phyloP scores from a whole-genome alignment of 805 yeast genomes.

The Ogataea chonburiensis region DNA sequence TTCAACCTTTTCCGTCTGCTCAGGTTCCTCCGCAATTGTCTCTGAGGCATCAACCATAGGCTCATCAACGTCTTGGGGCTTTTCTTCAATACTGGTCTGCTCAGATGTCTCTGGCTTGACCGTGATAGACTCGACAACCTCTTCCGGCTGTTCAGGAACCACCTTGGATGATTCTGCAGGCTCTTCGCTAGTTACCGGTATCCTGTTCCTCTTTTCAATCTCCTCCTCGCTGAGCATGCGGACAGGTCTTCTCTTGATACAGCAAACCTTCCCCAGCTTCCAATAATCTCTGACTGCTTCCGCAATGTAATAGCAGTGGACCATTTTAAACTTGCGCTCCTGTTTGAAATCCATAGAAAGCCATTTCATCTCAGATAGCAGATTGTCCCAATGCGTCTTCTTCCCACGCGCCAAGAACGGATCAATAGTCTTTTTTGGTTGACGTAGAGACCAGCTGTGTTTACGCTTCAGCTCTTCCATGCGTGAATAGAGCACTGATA shows the following conservation, averaged over 20 bases:
- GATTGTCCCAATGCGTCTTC: conserved; percentile 67
- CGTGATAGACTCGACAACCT: conserved; percentile 4
- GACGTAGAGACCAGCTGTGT: conserved; percentile 88
- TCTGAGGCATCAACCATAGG: conserved; percentile 2
- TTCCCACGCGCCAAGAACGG: conserved; percentile 48
- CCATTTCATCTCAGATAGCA: conserved; percentile 82
- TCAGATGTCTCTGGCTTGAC: conserved; percentile 6
- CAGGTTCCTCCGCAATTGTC: conserved; percentile 1
- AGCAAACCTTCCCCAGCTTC: conserved; percentile 67
- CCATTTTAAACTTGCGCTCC: conserved; percentile 63
- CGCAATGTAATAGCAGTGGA: conserved; percentile 68
- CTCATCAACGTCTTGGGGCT: conserved; percentile 2
- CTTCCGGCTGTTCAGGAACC: background rate
- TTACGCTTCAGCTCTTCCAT: conserved; percentile 88
- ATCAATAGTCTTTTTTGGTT: conserved; percentile 68
- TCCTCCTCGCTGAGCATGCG: conserved; percentile 23
- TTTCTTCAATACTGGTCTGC: background rate
- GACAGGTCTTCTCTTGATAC: conserved; percentile 55
- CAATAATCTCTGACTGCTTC: conserved; percentile 76
- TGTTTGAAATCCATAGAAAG: conserved; percentile 76
- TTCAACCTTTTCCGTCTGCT: background rate
- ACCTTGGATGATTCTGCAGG: conserved; percentile 2
- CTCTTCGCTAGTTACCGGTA: conserved; percentile 9
- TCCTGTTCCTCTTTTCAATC: conserved; percentile 5
- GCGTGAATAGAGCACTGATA: conserved; percentile 83